A percentile compares a stretch with the other conserved stretches of the same genome.
Conservation (phyloP, 768 basidiomycete species). For the Xerocomellus amylosporus region DNA sequence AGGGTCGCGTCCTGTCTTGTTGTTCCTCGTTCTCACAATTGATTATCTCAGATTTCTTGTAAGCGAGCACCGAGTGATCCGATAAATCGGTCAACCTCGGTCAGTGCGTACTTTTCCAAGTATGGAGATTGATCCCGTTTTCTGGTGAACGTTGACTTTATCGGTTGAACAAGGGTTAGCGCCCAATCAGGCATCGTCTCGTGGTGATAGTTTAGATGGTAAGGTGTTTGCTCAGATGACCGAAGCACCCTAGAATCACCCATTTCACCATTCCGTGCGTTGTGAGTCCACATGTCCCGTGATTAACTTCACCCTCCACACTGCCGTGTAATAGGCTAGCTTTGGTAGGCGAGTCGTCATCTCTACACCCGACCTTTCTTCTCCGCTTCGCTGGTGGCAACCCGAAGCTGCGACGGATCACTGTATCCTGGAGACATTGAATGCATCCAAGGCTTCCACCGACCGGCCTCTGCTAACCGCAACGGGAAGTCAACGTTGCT, state of each 20-base stretch:
- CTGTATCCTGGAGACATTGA: neutral
- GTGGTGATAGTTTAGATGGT: neutral
- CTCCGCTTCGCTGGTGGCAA: neutral
- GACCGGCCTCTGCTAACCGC: neutral
- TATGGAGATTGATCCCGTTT: neutral
- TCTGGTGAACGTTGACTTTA: neutral
- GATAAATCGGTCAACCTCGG: neutral
- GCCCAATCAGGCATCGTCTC: neutral
- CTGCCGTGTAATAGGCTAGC: neutral
- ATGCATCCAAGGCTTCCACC: neutral
- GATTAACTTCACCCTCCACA: neutral
- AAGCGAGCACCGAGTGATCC: constrained; percentile 8
- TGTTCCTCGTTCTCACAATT: neutral
- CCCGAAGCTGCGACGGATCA: neutral
- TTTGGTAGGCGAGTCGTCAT: neutral
- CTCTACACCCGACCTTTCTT: neutral
- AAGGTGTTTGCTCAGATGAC: neutral
- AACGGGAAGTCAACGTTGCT: neutral
- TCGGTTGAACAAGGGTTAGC: neutral
- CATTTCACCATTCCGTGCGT: no score
- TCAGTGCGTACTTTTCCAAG: constrained; percentile 1
- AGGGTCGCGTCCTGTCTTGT: constrained; percentile 17
- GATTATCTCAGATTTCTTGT: constrained; percentile 9
- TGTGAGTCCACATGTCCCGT: neutral
- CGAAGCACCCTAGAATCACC: neutral